Evolutionary conservation across 352 stramenopile species (phyloP), one percentile per base, ranked within the genome.

Genomic region (Thalassiosira allenii): DNA sequence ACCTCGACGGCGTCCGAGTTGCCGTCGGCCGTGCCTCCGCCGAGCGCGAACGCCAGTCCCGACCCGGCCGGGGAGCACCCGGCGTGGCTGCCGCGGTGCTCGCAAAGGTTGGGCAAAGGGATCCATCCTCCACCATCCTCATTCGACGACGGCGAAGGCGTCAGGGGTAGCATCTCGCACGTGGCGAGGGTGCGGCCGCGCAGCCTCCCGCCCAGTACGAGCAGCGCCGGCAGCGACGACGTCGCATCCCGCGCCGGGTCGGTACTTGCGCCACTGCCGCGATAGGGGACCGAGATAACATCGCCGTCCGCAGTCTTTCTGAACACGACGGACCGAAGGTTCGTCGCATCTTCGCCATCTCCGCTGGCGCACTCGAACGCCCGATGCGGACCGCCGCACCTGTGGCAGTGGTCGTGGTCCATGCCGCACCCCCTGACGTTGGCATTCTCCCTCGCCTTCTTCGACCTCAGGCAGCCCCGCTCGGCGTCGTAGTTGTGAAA

Each of bases 401-500:
- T 17, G 41, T 81, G 63, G 32, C 73, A 81, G 52, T 81, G 54
- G 8, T 59, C 47, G 27, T 81, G 73, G 44, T 75, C 54, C 54
- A 81, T 70, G n/a, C 40, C 22, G 56, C 73, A 81, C 33, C 73
- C 61, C 47, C 61, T 66, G 6, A 64, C 17, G 0, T 34, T 11
- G 12, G 22, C 37, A 56, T 71, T 64, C 27, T 44, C 33, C 11
- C 29, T 9, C 20, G 70, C 58, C 37, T 73, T 79, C 22, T 62
- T 79, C 11, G 61, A 64, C 20, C 70, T n/a, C 12, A 81, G 49
- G 56, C 73, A 81, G 22, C 73, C 73, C 56, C 73, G 65, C 34
- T 80, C 71, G 8, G 33, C 40, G 51, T 81, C 73, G 56, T 70
- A 81, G 44, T 81, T 81, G 33, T 81, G 58, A 66, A 81, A 81